Evolutionary conservation across 768 basidiomycete genomes (phyloP).

Genomic region (Leccinellum luteum): DNA sequence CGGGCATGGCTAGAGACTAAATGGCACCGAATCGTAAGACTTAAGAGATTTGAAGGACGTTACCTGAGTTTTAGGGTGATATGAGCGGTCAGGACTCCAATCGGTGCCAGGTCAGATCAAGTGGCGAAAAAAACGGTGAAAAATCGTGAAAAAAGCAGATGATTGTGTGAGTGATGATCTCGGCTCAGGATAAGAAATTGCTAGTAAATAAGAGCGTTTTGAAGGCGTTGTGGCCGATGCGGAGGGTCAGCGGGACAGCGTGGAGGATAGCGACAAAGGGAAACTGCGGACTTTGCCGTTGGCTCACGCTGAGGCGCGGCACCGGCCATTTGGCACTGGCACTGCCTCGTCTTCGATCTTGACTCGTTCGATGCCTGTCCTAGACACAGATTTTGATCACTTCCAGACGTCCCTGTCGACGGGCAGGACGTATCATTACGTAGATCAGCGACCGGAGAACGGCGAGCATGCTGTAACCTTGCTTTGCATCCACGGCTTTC

Average conservation of each 20-base stretch:
- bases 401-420: constrained; percentile 50
- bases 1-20: constrained; percentile 41
- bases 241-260: constrained; percentile 20
- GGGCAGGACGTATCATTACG: constrained; percentile 65
- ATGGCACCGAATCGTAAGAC: constrained; percentile 20
- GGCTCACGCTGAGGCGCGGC: constrained; percentile 18
- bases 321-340: constrained; percentile 23
- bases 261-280: constrained; percentile 30
- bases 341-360: constrained; percentile 10
- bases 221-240: constrained; percentile 8
- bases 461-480: constrained; percentile 45
- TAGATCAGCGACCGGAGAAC: constrained; percentile 59
- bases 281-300: constrained; percentile 29
- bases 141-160: constrained; percentile 16
- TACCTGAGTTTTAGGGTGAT: constrained; percentile 36
- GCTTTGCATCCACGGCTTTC: constrained; percentile 80
- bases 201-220: not conserved
- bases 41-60: constrained; percentile 23
- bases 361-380: constrained; percentile 7
- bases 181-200: constrained; percentile 15
- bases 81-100: constrained; percentile 24
- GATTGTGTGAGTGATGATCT: constrained; percentile 8
- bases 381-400: constrained; percentile 35
- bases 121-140: constrained; percentile 18
- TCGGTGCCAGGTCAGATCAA: constrained; percentile 22